phyloP scores from a whole-genome alignment of 345 rosid species.

The Iberis pinnata region DNA sequence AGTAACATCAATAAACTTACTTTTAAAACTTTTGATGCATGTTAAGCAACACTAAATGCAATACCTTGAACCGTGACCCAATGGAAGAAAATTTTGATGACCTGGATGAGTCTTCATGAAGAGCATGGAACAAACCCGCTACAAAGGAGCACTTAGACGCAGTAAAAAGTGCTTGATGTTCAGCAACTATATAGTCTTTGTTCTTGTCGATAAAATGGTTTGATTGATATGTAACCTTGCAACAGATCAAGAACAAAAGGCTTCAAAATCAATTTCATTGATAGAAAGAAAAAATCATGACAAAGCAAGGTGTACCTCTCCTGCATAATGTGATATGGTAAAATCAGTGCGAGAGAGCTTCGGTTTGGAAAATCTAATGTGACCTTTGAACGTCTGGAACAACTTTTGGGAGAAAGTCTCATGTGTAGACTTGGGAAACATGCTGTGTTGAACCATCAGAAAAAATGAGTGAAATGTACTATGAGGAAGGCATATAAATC shows the following conservation, averaged over 20 bases:
- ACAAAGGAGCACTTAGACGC: constrained; percentile 75
- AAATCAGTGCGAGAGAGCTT: constrained; percentile 89
- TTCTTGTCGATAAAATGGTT: constrained; percentile 83
- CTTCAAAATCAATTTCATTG: constrained; percentile 3
- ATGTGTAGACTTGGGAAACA: constrained; percentile 90
- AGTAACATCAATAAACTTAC: constrained; percentile 14
- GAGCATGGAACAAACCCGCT: constrained; percentile 69
- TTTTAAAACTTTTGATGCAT: neutral
- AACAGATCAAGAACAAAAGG: constrained; percentile 14
- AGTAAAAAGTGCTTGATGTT: constrained; percentile 79
- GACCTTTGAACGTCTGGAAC: constrained; percentile 73
- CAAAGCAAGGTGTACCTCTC: constrained; percentile 51
- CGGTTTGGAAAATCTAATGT: constrained; percentile 81
- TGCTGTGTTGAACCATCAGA: constrained; percentile 45
- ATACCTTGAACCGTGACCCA: constrained; percentile 86
- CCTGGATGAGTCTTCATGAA: constrained; percentile 77
- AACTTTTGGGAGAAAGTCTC: constrained; percentile 88
- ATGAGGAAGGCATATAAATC: constrained; percentile 31
- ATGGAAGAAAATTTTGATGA: constrained; percentile 95
- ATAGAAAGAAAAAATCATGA: neutral
- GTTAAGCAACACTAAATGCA: constrained; percentile 16
- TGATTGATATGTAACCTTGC: constrained; percentile 72
- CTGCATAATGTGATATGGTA: constrained; percentile 84
- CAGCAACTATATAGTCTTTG: constrained; percentile 92
- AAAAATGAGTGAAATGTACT: constrained; percentile 20